Evolutionary conservation across 1,284 basidiomycete species (phyloP).

Genomic region (Earliella scabrosa): DNA sequence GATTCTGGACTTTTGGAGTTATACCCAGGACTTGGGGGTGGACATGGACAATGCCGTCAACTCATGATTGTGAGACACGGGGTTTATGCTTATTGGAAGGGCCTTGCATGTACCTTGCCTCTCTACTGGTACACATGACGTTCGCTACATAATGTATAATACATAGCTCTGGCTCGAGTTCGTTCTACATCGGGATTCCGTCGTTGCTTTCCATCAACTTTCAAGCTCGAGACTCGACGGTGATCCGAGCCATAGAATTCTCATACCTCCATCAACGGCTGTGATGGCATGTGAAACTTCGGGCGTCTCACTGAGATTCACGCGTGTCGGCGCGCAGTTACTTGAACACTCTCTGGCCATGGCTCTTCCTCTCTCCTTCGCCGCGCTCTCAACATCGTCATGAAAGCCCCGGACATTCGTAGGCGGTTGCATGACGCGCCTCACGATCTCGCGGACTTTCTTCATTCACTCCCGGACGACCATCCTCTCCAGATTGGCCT

Average conservation of each 20-base stretch:
- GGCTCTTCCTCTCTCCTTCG: neutral
- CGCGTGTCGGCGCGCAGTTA: no score
- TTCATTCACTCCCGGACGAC: conserved; percentile 36
- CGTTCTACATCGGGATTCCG: no score
- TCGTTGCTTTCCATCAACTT: no score
- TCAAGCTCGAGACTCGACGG: no score
- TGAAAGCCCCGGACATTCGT: conserved; percentile 9
- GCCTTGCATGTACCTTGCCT: no score
- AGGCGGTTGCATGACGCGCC: conserved; percentile 14
- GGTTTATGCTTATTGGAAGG: no score
- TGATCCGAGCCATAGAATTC: no score
- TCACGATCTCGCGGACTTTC: conserved; percentile 27
- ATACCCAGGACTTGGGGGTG: conserved; percentile 18
- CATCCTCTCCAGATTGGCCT: conserved; percentile 65
- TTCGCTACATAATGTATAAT: no score
- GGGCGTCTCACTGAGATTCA: neutral
- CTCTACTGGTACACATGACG: no score
- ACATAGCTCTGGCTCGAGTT: no score
- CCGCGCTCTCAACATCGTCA: neutral
- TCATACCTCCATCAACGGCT: neutral
- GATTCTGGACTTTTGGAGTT: conserved; percentile 39
- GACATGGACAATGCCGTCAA: neutral
- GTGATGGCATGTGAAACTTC: conserved; percentile 8
- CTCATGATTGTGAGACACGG: no score
- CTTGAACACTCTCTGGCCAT: conserved; percentile 8